Evolutionary conservation across 768 basidiomycete genomes (phyloP), one percentile per base, ranked within the genome.

Genomic region (Boletellus sp.): DNA sequence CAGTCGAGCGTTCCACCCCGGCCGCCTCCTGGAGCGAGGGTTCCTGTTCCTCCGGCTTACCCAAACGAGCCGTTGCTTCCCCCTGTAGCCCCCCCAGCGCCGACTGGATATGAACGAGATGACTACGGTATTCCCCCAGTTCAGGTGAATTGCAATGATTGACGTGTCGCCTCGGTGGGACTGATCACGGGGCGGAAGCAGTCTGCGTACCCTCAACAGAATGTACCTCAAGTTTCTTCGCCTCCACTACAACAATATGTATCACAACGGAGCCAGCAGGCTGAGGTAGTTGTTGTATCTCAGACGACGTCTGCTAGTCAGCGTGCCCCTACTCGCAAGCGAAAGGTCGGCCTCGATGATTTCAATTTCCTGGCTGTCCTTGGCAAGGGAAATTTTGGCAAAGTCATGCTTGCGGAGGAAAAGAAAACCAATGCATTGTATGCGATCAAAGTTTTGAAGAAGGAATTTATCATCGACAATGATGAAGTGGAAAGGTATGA

Each of bases 391-490:
- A 99, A 98, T 71, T 99, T 99, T 64, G 96, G 96, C 49, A 99
- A 99, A 70, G 96, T 99, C 71, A 99, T 99, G 96, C 74, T 99
- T 51, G 96, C 96, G 10, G 96, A 99, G 71, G 96, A 99, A 78
- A 99, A 99, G 81, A 84, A 78, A 68, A 80, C 84, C 44, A 90
- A 83, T 59, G 83, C 80, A 44, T 70, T 98, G 48, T 98, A 89
- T 65, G 96, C 96, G n/a, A 97, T 99, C 77, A 99, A 99, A 72
- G 96, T 99, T n/a, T 67, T 99, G 67, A 99, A 99, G 79, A 99
- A 99, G 67, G 96, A 98, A 72, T 98, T 99, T 65, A 98, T 99
- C 68, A 98, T 99, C 61, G 96, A 99, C 68, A 98, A 99, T 54
- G 96, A 99, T 69, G 96, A 98, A 76, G 94, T 99, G 3, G 96